Base-by-base conservation (phyloP, 805 yeast species). In the Candida coquimbonensis region DNA sequence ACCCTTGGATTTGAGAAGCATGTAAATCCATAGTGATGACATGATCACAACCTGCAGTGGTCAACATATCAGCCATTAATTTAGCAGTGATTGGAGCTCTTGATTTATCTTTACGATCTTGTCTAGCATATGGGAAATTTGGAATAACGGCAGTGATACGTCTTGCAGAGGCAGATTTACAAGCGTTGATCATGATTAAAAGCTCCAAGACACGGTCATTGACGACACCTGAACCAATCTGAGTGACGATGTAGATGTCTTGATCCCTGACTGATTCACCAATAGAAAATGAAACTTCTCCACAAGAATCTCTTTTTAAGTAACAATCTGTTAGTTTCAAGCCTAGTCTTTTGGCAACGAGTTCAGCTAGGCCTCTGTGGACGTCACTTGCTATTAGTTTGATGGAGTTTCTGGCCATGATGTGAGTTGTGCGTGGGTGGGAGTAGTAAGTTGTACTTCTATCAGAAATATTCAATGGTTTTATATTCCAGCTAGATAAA, bases 1-100 rank as follows among this genome's bases (percentile, higher is more conserved):
- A 86, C 8, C 95, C 95, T 66, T 86, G 95, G 55, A 86, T 86
- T 62, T 86, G 95, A 21, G 90, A 80, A n/a, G 93, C 93, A 60
- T 86, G 95, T 53, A 86, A 66, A 61, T 86, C 95, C 90, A 86
- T 81, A 19, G 95, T 86, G 56, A 86, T 85, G 21, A 86, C 87
- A 64, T 86, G 95, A 59, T 83, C 81, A 64, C 91, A 86, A 3
- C 95, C 95, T 12, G 93, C 90, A 14, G 91, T 82, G 27, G 85
- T 80, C 45, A 86, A 66, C 79, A 86, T 74, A 58, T 86, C 85
- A 17, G 95, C 93, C 77, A 86, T 81, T 52, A 86, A 72, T 63
- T 86, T 86, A 39, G 93, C 93, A 14, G 93, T 84, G 53, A 86
- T 83, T 44, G 91, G 91, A 16, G 93, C 93, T 63, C 95, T 74